These are phyloP conservation scores for Hypomontagnella monticulosa DNA, from an alignment of 495 filamentous ascomycete species.

Conservation along the genomic window DNA sequence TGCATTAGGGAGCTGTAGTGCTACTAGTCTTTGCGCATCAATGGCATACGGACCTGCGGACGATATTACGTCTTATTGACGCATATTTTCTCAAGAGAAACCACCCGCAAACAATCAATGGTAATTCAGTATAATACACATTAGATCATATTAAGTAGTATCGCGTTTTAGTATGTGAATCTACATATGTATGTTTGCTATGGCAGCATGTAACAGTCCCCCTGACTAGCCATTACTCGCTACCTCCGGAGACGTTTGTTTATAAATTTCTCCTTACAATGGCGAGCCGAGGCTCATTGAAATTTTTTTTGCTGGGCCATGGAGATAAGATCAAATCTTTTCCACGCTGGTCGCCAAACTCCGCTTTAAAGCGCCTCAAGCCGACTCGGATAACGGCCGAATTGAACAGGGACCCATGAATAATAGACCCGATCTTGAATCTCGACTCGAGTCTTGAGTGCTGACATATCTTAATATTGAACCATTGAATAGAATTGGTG, in stretches of 20 bases:
- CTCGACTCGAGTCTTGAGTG: slow-evolving; percentile 6
- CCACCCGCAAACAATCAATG: background rate
- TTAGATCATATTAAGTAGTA: background rate
- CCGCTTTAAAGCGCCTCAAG: slow-evolving; percentile 19
- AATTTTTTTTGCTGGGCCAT: background rate
- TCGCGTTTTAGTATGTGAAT: background rate
- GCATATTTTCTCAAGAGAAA: background rate
- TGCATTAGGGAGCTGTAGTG: background rate
- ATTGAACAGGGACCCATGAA: slow-evolving; percentile 6
- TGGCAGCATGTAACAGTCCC: background rate
- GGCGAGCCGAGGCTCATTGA: slow-evolving; percentile 26
- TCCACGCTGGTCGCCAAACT: background rate
- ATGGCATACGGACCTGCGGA: too few species aligned
- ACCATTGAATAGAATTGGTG: slow-evolving; percentile 6
- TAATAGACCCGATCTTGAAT: slow-evolving; percentile 20
- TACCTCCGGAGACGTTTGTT: background rate
- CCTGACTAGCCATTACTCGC: slow-evolving; percentile 2
- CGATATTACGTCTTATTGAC: slow-evolving; percentile 17
- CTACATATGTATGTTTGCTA: slow-evolving; percentile 21
- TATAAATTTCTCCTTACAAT: slow-evolving; percentile 1
- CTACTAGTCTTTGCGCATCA: too few species aligned
- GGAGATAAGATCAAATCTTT: slow-evolving; percentile 23
- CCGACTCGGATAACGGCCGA: slow-evolving; percentile 9
- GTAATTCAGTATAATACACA: slow-evolving; percentile 3
- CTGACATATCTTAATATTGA: slow-evolving; percentile 2